phyloP scores from a whole-genome alignment of 768 basidiomycete species.

The Mycena olivaceomarginata region DNA sequence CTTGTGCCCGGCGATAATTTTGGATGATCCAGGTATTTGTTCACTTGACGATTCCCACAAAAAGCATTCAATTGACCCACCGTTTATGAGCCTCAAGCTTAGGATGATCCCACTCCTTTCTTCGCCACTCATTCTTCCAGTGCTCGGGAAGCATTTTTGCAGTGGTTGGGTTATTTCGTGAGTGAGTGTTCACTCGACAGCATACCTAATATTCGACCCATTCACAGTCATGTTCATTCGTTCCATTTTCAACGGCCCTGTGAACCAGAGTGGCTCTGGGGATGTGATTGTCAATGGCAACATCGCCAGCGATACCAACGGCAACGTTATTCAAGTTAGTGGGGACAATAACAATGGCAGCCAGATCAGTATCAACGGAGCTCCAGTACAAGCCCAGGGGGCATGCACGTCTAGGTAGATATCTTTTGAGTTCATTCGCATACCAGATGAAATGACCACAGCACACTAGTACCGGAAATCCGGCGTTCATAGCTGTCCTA shows the following conservation, averaged over 20 bases:
- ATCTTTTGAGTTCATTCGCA: neutral
- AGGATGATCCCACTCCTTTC: neutral
- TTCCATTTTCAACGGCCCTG: constrained; percentile 35
- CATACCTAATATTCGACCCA: neutral
- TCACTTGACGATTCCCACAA: neutral
- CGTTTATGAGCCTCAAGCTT: too few species aligned
- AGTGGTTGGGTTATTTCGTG: neutral
- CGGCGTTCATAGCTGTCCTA: neutral
- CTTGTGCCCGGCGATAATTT: neutral
- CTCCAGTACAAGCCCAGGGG: neutral
- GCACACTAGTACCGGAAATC: neutral
- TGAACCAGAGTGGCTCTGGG: constrained; percentile 33
- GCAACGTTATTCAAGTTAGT: neutral
- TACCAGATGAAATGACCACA: neutral
- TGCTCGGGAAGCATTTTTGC: neutral
- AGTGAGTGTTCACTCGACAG: neutral
- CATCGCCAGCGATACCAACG: neutral
- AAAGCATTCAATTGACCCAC: too few species aligned
- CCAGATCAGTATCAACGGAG: neutral
- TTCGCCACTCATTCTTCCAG: neutral
- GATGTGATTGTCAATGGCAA: neutral
- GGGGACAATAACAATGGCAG: too few species aligned
- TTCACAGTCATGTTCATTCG: neutral
- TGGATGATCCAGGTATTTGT: neutral
- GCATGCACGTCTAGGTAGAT: neutral